These are phyloP conservation scores for Gaeumannomyces tritici DNA, from an alignment of 2,329 filamentous ascomycete genomes.

Conservation along the genomic window DNA sequence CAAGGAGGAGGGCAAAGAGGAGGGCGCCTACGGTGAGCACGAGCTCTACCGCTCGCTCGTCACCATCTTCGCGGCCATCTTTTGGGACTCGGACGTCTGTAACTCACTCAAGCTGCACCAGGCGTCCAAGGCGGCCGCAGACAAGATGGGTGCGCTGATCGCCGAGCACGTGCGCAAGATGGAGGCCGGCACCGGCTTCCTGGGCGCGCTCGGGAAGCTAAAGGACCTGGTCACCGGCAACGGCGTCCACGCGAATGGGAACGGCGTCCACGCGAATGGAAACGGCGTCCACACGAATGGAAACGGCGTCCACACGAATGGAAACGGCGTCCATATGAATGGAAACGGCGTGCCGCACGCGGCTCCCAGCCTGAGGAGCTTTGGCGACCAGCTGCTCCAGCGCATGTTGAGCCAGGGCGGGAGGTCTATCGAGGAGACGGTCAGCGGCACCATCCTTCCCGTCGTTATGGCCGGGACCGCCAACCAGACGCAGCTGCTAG, in stretches of 20 bases:
- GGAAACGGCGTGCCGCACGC: neutral
- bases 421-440: constrained; percentile 40
- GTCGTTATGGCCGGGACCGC: constrained; percentile 46
- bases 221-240: neutral
- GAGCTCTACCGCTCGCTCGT: constrained; percentile 31
- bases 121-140: neutral
- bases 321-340: too few species aligned
- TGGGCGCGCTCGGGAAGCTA: neutral
- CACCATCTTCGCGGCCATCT: constrained; percentile 18
- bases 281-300: too few species aligned
- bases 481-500: constrained; percentile 48
- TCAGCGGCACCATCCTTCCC: constrained; percentile 47
- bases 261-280: neutral
- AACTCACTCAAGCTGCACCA: neutral
- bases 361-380: constrained; percentile 36
- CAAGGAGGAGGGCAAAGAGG: constrained; percentile 28
- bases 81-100: neutral
- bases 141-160: neutral
- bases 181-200: neutral
- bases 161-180: neutral
- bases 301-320: neutral
- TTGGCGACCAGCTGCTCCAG: constrained; percentile 47
- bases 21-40: constrained; percentile 16
- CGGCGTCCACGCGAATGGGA: neutral
- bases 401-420: constrained; percentile 40